Evolutionary conservation across 768 basidiomycete genomes (phyloP), one percentile per base, ranked within the genome.

Genomic region (Lyophyllum atratum): DNA sequence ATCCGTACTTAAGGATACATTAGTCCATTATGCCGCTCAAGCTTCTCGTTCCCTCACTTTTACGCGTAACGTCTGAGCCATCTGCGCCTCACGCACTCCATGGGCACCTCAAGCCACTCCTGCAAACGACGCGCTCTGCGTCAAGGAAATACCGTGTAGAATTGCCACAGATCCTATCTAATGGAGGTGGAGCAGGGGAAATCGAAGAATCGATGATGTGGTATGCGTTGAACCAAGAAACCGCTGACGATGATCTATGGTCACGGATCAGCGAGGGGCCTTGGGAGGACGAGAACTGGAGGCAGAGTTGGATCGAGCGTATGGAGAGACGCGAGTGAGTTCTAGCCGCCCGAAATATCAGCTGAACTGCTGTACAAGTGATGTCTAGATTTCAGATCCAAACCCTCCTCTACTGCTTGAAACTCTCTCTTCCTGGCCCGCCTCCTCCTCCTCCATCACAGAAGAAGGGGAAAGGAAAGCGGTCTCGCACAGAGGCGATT

Each of bases 191-290:
- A 1, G 82, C 77, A 2, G 87, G 82, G 2, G 85, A 85, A 59
- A 72, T 80, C 31, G 89, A 91, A 59, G 90, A 90, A 56, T 78
- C 76, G 0, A 85, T 89, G 78, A 88, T 91, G 85, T 92, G 89
- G 89, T 91, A 82, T 56, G 80, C 83, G 0, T 71, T 89, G 39
- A 78, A 78, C 55, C 80, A 87, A 65, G 90, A 90, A 68, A 85
- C 81, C 64, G 71, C 68, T 26, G 69, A 73, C 39, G 66, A 66
- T 25, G 66, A 75, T 9, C 74, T 47, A 63, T 68, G 39, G 66
- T 66, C 21, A 57, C 54, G 43, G 64, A 55, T 64, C 49, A 59
- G 62, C 14, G 67, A 72, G 21, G 73, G 70, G 10, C 74, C 74
- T 1, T 82, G 80, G 82, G 66, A 70, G 44, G 79, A 88, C 56